phyloP scores from a whole-genome alignment of 2,329 filamentous ascomycete species.

The Aspergillus sojae region DNA sequence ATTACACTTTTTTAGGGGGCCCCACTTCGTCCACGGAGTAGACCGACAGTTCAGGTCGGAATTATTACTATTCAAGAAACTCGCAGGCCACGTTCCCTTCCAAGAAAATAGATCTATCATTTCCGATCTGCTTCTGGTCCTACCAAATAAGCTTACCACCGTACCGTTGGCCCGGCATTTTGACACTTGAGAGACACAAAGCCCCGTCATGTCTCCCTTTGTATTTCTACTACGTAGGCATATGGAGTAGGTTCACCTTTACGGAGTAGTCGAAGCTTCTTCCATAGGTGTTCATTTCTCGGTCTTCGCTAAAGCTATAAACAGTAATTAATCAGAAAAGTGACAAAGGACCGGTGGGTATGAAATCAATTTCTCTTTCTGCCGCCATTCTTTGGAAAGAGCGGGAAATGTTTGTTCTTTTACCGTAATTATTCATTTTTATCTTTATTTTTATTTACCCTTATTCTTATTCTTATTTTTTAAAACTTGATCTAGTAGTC shows the following conservation, averaged over 20 bases:
- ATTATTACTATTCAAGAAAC: conserved; percentile 17
- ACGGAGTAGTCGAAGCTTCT: not conserved
- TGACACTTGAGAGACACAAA: conserved; percentile 10
- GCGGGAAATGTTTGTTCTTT: not conserved
- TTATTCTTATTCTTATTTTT: too few relatives aligned
- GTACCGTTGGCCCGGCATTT: conserved; percentile 15
- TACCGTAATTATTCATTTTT: not conserved
- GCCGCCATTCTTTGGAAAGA: not conserved
- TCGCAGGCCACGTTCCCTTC: conserved; percentile 22
- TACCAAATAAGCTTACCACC: conserved; percentile 14
- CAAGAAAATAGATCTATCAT: conserved; percentile 19
- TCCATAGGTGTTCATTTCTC: not conserved
- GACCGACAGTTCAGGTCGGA: conserved; percentile 14
- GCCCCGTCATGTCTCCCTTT: not conserved
- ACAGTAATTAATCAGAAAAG: not conserved
- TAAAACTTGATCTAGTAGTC: too few relatives aligned
- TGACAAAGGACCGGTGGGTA: not conserved
- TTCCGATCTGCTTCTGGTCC: conserved; percentile 4
- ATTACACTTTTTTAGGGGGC: not conserved
- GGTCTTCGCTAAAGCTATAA: not conserved
- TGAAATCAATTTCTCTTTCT: not conserved
- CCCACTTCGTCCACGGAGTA: not conserved
- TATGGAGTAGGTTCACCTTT: not conserved
- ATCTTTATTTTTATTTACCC: too few relatives aligned
- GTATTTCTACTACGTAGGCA: not conserved